Percentiles rank a stretch among this genome's conserved stretches.
phyloP scores from a whole-genome alignment of 805 yeast species.

The Debaryomyces prosopidis region DNA sequence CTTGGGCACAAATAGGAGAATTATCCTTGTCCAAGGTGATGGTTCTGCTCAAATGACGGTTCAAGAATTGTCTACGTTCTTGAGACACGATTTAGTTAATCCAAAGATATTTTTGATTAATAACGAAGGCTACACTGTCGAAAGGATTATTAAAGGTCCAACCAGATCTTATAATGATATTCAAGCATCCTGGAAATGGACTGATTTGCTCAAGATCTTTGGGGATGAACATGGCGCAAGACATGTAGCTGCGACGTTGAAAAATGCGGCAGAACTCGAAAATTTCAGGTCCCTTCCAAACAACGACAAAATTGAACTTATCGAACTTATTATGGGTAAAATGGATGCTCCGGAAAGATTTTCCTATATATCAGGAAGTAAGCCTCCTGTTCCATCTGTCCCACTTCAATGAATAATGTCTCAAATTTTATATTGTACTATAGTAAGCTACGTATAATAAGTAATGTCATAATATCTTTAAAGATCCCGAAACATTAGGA shows the following conservation, averaged over 20 bases:
- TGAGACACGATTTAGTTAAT: slow-evolving; percentile 53
- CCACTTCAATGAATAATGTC: too few relatives aligned
- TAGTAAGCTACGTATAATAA: too few relatives aligned
- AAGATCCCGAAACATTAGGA: too few relatives aligned
- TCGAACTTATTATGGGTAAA: slow-evolving; percentile 27
- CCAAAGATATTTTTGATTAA: slow-evolving; percentile 77
- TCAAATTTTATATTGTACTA: too few relatives aligned
- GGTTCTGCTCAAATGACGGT: slow-evolving; percentile 95
- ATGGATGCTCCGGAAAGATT: slow-evolving; percentile 28
- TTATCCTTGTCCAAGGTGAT: slow-evolving; percentile 82
- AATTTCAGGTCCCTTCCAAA: slow-evolving; percentile 6
- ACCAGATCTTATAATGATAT: slow-evolving; percentile 78
- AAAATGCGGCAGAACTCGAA: slow-evolving; percentile 20
- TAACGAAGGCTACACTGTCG: slow-evolving; percentile 88
- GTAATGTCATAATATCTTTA: too few relatives aligned
- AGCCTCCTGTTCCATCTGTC: neutral
- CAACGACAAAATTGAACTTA: slow-evolving; percentile 20
- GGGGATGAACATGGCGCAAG: slow-evolving; percentile 42
- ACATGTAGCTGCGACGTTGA: slow-evolving; percentile 22
- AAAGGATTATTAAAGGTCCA: slow-evolving; percentile 82
- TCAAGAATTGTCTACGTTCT: slow-evolving; percentile 73
- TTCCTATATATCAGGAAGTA: slow-evolving; percentile 8
- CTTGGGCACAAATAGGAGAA: slow-evolving; percentile 47
- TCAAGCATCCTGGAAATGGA: slow-evolving; percentile 81
- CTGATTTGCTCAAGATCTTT: slow-evolving; percentile 61